phyloP scores from a whole-genome alignment of 2,329 filamentous ascomycete species.

The Claviceps maximensis region DNA sequence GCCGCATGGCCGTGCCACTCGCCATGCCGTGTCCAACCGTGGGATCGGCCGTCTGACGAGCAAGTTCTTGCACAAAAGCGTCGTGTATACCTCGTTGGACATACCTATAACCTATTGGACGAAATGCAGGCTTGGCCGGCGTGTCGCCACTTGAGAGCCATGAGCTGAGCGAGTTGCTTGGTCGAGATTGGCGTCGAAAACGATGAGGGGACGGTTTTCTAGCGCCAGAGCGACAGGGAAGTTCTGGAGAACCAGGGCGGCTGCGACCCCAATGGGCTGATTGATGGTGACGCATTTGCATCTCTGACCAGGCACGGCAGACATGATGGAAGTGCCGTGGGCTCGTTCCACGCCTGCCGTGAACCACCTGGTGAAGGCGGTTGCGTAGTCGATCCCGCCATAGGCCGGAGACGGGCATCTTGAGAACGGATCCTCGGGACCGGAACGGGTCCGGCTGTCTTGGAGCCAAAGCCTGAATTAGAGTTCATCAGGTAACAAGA shows the following conservation, averaged over 20 bases:
- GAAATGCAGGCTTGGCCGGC: constrained; percentile 62
- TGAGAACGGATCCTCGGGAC: too few relatives aligned
- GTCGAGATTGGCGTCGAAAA: constrained; percentile 55
- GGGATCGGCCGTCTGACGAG: constrained; percentile 37
- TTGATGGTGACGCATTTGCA: constrained; percentile 59
- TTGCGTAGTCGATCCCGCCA: constrained; percentile 42
- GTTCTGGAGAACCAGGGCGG: constrained; percentile 36
- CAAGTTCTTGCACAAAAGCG: constrained; percentile 41
- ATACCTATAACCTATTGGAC: constrained; percentile 46
- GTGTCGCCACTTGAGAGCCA: constrained; percentile 53
- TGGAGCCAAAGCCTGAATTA: too few relatives aligned
- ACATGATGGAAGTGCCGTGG: constrained; percentile 46
- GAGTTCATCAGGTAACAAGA: too few relatives aligned
- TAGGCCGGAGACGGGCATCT: constrained; percentile 29
- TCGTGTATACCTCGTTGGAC: constrained; percentile 48
- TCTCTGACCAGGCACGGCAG: constrained; percentile 49
- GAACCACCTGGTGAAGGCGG: constrained; percentile 44
- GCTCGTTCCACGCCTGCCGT: constrained; percentile 34
- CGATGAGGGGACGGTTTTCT: constrained; percentile 53
- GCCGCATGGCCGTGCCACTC: constrained; percentile 20
- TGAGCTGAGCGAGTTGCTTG: constrained; percentile 51
- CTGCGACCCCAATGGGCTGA: constrained; percentile 23
- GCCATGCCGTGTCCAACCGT: constrained; percentile 48
- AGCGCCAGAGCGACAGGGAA: constrained; percentile 42
- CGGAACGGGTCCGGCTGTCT: too few relatives aligned